A percentile compares a stretch with the other conserved stretches of the same genome.
These are phyloP conservation scores for Quercus agrifolia DNA, from an alignment of 306 rosid species.

Conservation along the genomic window DNA sequence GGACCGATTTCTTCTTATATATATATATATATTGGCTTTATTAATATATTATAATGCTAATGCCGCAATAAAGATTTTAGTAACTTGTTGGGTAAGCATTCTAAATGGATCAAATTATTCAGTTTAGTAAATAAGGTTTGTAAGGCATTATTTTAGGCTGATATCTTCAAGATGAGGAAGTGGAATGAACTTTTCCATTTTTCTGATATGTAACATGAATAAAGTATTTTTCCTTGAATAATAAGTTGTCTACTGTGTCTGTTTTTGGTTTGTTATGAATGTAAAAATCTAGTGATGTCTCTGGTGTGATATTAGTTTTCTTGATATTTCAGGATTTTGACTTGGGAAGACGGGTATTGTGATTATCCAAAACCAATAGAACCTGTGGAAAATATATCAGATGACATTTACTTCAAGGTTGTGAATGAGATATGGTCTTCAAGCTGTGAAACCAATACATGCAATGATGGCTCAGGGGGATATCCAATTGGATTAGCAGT, in stretches of 20 bases:
- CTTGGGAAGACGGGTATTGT: slow-evolving; percentile 74
- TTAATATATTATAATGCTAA: neutral
- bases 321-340: slow-evolving; percentile 59
- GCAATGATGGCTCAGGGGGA: slow-evolving; percentile 30
- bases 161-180: neutral
- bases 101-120: neutral
- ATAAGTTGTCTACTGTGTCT: neutral
- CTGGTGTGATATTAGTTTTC: slow-evolving; percentile 18
- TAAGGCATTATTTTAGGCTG: neutral
- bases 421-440: slow-evolving; percentile 30
- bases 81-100: neutral
- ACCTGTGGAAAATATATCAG: slow-evolving; percentile 26
- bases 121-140: neutral
- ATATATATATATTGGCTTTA: neutral
- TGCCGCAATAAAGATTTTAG: too few relatives aligned
- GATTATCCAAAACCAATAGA: slow-evolving; percentile 43
- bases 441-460: slow-evolving; percentile 22
- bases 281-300: slow-evolving; percentile 8
- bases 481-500: slow-evolving; percentile 45
- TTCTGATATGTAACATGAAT: neutral
- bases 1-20: neutral
- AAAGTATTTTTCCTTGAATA: neutral
- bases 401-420: slow-evolving; percentile 28
- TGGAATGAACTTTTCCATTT: neutral
- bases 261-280: slow-evolving; percentile 2